Base-by-base conservation (phyloP, 2,329 filamentous ascomycete genomes). In the Alternaria angustiovoidea region DNA sequence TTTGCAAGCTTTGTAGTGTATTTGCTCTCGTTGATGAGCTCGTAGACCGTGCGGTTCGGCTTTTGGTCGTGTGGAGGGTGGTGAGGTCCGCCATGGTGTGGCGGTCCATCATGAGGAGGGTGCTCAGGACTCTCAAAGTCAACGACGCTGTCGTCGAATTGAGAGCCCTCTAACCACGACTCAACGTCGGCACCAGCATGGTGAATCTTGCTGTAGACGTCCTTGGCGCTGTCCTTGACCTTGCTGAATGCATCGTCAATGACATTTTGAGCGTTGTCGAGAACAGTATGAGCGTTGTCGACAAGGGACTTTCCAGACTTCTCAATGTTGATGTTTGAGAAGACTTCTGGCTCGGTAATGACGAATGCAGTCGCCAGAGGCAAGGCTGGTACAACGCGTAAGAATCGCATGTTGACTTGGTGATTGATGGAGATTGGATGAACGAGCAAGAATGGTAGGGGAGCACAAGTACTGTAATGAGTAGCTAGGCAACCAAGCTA, bases 1-100 rank as follows among this genome's bases (percentile, higher is more conserved):
- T 90, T 86, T 28, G 90, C 88, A 44, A 97, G 89, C 77, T 89
- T 91, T 49, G 87, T 91, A 1, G 92, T 94, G 79, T 92, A 86
- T 71, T 93, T 91, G 81, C 86, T 90, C 70, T 86, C 81, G n/a
- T 86, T 82, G 77, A 97, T 92, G 61, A 94, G 81, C 78, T 96
- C 83, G 79, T 94, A 96, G 44, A 96, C 86, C 20, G 93, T 96
- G 73, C 85, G 80, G 73, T 93, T 90, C 6, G 86, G 82, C 62
- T 81, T 80, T 8, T 69, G 59, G 64, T 82, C 77, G 34, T 78
- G 75, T 14, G 68, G 70, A 38, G 70, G 75, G 57, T 81, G 78
- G 34, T 77, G 76, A 36, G 78, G 75, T 41, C 73, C 70, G 49
- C 32, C 32, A 36, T 14, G 32, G 14, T 36, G 32, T 36, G 32